Evolutionary conservation across 78 protist species (phyloP).

Genomic region (Cavenderia fasciculata): DNA sequence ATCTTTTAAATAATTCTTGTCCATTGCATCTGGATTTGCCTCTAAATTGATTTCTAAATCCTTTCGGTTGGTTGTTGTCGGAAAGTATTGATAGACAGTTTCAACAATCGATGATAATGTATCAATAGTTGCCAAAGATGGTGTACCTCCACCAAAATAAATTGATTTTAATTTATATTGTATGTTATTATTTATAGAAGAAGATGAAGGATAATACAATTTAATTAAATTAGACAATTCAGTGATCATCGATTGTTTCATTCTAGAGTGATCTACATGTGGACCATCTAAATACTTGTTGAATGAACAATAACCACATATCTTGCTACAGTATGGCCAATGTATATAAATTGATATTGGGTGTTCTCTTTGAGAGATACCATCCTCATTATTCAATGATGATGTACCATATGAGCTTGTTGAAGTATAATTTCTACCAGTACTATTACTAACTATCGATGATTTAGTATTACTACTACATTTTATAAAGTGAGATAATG

Average conservation of each 20-base stretch:
- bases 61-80: neutral
- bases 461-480: no score
- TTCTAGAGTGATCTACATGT: slow-evolving; percentile 46
- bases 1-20: slow-evolving; percentile 7
- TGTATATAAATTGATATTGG: slow-evolving; percentile 56
- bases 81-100: neutral
- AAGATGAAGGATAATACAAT: neutral
- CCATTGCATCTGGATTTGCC: slow-evolving; percentile 67
- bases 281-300: slow-evolving; percentile 57
- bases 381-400: no score
- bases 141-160: slow-evolving; percentile 86
- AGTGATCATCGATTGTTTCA: neutral
- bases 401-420: no score
- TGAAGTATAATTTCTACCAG: no score
- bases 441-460: no score
- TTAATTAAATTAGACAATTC: neutral
- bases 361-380: no score
- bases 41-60: slow-evolving; percentile 62
- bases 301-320: slow-evolving; percentile 81
- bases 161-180: slow-evolving; percentile 26
- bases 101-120: slow-evolving; percentile 11
- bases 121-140: slow-evolving; percentile 61
- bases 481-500: no score
- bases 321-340: slow-evolving; percentile 77
- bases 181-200: neutral